Evolutionary conservation across 2,329 filamentous ascomycete genomes (phyloP), one percentile per base, ranked within the genome.

Genomic region (Amphichorda felina): DNA sequence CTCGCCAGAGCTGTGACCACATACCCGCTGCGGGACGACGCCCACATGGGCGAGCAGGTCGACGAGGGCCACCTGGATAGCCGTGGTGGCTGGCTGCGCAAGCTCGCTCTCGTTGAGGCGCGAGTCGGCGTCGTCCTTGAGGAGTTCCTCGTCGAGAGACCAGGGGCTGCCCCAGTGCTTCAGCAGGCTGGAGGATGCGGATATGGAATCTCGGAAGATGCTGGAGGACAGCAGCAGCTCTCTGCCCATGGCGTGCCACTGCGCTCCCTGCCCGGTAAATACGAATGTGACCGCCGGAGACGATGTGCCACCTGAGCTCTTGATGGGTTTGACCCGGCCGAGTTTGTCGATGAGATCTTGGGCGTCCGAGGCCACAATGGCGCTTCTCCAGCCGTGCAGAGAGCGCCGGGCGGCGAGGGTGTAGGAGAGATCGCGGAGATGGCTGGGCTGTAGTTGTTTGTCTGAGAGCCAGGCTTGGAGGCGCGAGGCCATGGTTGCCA

Each of bases 51-150:
- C 32, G 14, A 59, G 42, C 0, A 61, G 41, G 8, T 62, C 51
- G 2, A 62, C 50, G 1, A 66, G 42, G 3, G 46, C 57, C 4
- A 66, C 40, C 41, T 68, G 64, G 2, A 68, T 21, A 0, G 57
- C 57, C 2, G 62, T 65, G 30, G 54, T 65, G 0, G 57, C 25
- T 0, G 63, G 52, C 38, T 66, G 63, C 22, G 47, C 49, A 16
- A 50, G 38, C 4, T 42, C 38, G 2, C 51, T 40, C 18, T 50
- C 39, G 13, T 48, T 38, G 10, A 51, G 38, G 4, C 37, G 40
- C 19, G 35, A 40, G 19, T 43, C 38, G 9, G 38, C 22, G 3
- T 41, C 41, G 18, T 36, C 26, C n/a, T 38, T 35, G 2, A 30
- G 10, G 8, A 47, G 27, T 35, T 49, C 42, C n/a, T 43, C 39